Conservation (phyloP, 257 asterid genomes). For the Solanum megistacrolobum region DNA sequence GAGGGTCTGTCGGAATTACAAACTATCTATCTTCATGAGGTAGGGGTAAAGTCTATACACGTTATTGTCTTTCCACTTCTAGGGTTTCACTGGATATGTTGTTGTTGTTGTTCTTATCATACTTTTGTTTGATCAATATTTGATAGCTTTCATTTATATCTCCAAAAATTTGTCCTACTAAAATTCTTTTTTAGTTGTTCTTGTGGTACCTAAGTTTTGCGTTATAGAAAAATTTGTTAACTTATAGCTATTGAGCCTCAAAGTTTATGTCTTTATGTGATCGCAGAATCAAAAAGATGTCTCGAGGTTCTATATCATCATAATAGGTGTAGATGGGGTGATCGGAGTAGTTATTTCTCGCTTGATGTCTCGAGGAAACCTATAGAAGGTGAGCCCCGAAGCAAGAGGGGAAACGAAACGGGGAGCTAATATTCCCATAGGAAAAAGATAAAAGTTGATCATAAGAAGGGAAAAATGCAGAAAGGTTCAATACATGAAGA, state of each 20-base stretch:
- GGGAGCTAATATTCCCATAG: neutral
- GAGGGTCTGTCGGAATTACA: neutral
- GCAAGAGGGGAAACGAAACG: neutral
- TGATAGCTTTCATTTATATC: neutral
- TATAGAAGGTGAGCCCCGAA: neutral
- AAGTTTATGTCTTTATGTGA: neutral
- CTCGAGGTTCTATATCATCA: neutral
- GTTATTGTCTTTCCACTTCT: too few species aligned
- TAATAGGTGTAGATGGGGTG: neutral
- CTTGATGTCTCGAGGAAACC: neutral
- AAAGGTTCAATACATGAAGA: constrained; percentile 40
- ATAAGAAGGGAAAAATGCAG: constrained; percentile 27
- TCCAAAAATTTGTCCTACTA: neutral
- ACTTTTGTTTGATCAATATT: neutral
- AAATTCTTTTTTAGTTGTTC: neutral
- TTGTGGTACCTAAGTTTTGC: neutral
- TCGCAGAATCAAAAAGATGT: neutral
- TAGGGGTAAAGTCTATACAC: too few species aligned
- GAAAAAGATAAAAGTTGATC: constrained; percentile 8
- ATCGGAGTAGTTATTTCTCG: neutral
- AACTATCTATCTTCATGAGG: too few species aligned
- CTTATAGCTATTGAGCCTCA: neutral
- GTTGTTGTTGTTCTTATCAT: too few species aligned
- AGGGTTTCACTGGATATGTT: too few species aligned
- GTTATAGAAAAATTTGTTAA: neutral